Conservation (phyloP, 139 green algal species). For the Mychonastes homosphaera region DNA sequence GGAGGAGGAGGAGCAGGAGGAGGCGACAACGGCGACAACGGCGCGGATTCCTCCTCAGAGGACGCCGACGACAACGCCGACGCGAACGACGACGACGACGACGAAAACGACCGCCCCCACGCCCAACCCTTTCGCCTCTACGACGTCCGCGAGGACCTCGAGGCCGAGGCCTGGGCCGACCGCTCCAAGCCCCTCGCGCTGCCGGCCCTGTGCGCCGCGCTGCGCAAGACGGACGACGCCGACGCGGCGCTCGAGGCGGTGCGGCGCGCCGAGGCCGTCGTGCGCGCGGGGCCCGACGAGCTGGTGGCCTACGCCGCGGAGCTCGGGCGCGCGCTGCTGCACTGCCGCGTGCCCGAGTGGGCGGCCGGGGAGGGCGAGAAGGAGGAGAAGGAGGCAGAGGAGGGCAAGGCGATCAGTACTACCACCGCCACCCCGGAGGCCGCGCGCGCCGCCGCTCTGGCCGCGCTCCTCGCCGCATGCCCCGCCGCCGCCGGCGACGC, state of each 20-base stretch:
- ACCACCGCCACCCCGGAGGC: not conserved
- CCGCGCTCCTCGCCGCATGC: slow-evolving; percentile 32
- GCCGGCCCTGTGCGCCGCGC: slow-evolving; percentile 28
- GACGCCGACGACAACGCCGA: slow-evolving; percentile 15
- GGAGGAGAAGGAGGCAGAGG: slow-evolving; percentile 3
- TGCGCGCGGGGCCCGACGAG: slow-evolving; percentile 61
- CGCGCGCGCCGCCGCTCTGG: slow-evolving; percentile 27
- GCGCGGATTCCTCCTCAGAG: not conserved
- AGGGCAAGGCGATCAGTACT: not conserved
- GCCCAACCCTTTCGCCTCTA: not conserved
- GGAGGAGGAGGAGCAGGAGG: slow-evolving; percentile 15
- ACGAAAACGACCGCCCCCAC: slow-evolving; percentile 10
- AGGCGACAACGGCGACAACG: not conserved
- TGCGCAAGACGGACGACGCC: slow-evolving; percentile 51
- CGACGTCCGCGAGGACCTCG: slow-evolving; percentile 22
- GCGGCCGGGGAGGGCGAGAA: slow-evolving; percentile 27
- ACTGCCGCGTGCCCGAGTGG: slow-evolving; percentile 50
- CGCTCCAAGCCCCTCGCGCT: slow-evolving; percentile 21
- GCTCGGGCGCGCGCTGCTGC: slow-evolving; percentile 53
- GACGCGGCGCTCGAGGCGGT: slow-evolving; percentile 43
- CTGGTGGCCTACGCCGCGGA: slow-evolving; percentile 45
- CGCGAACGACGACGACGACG: slow-evolving; percentile 22
- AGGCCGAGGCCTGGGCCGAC: slow-evolving; percentile 25
- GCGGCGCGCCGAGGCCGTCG: slow-evolving; percentile 29
- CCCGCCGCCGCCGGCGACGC: slow-evolving; percentile 35